Conservation (phyloP, 805 yeast species). For the Cyberlindnera lachancei region DNA sequence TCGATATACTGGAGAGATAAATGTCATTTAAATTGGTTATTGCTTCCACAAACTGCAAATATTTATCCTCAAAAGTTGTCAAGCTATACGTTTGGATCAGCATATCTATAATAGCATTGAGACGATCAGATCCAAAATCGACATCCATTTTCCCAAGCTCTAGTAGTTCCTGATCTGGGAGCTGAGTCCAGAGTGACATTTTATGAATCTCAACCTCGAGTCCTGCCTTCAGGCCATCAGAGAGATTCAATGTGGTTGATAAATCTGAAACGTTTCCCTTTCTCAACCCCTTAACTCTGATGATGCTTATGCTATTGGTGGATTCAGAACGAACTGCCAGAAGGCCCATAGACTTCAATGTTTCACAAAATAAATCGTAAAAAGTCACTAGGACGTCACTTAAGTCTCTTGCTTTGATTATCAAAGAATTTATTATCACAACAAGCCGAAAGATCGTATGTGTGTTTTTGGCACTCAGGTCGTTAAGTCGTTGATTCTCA, state of each 20-base stretch:
- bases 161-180: conserved; percentile 18
- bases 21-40: conserved; percentile 22
- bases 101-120: conserved; percentile 12
- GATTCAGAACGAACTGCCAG: conserved; percentile 42
- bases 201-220: conserved; percentile 30
- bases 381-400: conserved; percentile 28
- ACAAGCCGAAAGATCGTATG: conserved; percentile 27
- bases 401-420: conserved; percentile 34
- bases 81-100: conserved; percentile 17
- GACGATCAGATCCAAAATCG: conserved; percentile 8
- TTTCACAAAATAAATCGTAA: conserved; percentile 15
- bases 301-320: conserved; percentile 32
- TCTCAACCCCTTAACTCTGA: conserved; percentile 74
- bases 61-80: conserved; percentile 20
- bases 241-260: conserved; percentile 29
- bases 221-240: conserved; percentile 32
- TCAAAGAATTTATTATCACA: conserved; percentile 23
- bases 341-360: conserved; percentile 50
- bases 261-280: conserved; percentile 31
- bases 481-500: conserved; percentile 1
- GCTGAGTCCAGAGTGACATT: conserved; percentile 41
- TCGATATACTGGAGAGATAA: conserved; percentile 42
- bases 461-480: conserved; percentile 5
- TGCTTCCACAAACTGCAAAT: conserved; percentile 15
- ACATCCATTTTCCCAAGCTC: conserved; percentile 6